These are phyloP conservation scores for Termitomyces sp. DNA, from an alignment of 768 basidiomycete species.

Conservation along the genomic window DNA sequence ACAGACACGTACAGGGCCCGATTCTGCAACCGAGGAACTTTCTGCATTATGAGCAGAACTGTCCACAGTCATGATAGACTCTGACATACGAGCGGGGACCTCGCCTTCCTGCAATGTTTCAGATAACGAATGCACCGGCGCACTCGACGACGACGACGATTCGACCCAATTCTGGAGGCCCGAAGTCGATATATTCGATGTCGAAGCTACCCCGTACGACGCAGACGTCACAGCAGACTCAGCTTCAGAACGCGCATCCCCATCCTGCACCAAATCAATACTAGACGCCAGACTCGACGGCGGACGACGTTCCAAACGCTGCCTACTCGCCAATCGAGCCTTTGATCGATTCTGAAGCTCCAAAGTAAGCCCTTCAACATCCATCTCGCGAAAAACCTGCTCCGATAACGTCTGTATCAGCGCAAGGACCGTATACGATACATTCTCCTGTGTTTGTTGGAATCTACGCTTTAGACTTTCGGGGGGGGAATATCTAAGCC, in stretches of 20 bases:
- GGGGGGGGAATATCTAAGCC: background rate
- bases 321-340: slow-evolving; percentile 10
- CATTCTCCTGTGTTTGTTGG: slow-evolving; percentile 69
- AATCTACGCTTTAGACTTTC: slow-evolving; percentile 67
- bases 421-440: slow-evolving; percentile 69
- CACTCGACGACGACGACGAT: slow-evolving; percentile 15
- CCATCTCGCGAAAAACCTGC: slow-evolving; percentile 65
- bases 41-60: slow-evolving; percentile 27
- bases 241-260: slow-evolving; percentile 38
- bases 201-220: slow-evolving; percentile 1
- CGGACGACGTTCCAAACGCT: slow-evolving; percentile 9
- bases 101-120: slow-evolving; percentile 12
- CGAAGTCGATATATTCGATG: slow-evolving; percentile 17
- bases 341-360: slow-evolving; percentile 39
- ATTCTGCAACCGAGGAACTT: slow-evolving; percentile 16
- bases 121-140: slow-evolving; percentile 12
- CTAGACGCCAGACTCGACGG: slow-evolving; percentile 29
- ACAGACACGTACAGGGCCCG: slow-evolving; percentile 11
- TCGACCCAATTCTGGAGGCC: slow-evolving; percentile 33
- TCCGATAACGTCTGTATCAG: slow-evolving; percentile 61
- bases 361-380: slow-evolving; percentile 66
- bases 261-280: slow-evolving; percentile 25
- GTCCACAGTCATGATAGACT: slow-evolving; percentile 25
- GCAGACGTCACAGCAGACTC: slow-evolving; percentile 31
- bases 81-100: slow-evolving; percentile 24